Percentiles rank a stretch among this genome's conserved stretches.
These are phyloP conservation scores for Eremochloa ophiuroides DNA, from an alignment of 176 grass and related monocot species.

Conservation along the genomic window DNA sequence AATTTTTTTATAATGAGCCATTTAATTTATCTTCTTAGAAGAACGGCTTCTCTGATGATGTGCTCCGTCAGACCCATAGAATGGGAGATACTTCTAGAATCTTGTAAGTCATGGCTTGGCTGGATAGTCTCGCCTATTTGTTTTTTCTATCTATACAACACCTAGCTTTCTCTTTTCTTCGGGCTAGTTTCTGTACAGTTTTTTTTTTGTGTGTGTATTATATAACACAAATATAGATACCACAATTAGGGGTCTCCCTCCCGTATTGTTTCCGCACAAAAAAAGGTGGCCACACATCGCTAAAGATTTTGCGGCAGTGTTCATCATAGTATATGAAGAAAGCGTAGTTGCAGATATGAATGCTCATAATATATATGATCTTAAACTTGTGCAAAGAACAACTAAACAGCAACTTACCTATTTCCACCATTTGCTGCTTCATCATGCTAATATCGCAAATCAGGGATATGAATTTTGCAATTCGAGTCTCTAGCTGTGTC, in stretches of 20 bases:
- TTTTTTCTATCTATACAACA: not conserved
- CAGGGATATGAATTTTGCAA: slow-evolving; percentile 81
- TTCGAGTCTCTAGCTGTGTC: slow-evolving; percentile 74
- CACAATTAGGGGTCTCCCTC: not conserved
- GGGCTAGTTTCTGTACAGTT: not conserved
- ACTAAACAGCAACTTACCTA: slow-evolving; percentile 50
- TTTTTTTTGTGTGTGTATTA: not conserved
- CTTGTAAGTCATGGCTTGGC: not conserved
- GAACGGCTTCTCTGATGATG: not conserved
- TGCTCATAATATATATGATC: not conserved
- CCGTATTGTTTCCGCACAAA: not conserved
- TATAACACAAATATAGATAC: not conserved
- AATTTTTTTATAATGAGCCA: not conserved
- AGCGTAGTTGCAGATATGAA: not conserved
- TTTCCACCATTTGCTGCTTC: slow-evolving; percentile 99
- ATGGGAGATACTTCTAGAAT: not conserved
- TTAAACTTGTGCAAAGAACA: not conserved
- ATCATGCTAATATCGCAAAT: slow-evolving; percentile 96
- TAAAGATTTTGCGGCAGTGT: not conserved
- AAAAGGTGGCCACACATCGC: not conserved
- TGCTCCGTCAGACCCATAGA: not conserved
- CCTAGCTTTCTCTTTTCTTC: not conserved
- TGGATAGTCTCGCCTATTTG: not conserved
- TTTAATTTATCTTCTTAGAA: not conserved
- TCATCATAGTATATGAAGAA: not conserved